phyloP scores from a whole-genome alignment of 805 yeast genomes.

The Lipomyces yamanashiensis region DNA sequence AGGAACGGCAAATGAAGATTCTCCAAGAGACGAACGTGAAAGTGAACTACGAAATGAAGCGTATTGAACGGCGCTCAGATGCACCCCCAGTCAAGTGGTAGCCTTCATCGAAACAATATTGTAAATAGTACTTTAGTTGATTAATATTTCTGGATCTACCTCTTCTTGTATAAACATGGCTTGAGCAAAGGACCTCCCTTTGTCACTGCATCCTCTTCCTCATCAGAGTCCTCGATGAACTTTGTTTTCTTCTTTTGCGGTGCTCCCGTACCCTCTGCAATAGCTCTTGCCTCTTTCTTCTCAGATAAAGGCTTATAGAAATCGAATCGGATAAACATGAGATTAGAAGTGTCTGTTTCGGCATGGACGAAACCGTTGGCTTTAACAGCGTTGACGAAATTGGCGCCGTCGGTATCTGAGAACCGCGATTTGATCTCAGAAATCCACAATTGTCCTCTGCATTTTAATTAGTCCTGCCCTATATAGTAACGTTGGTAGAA shows the following conservation, averaged over 20 bases:
- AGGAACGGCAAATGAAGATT: slow-evolving; percentile 30
- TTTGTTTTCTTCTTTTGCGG: slow-evolving; percentile 38
- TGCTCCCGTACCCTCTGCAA: slow-evolving; percentile 53
- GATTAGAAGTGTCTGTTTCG: slow-evolving; percentile 81
- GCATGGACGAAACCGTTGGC: slow-evolving; percentile 84
- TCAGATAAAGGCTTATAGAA: slow-evolving; percentile 72
- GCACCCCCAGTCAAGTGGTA: slow-evolving; percentile 32
- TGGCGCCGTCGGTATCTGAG: slow-evolving; percentile 58
- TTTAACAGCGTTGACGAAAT: slow-evolving; percentile 79
- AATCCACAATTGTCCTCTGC: slow-evolving; percentile 93
- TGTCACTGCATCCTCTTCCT: slow-evolving; percentile 57
- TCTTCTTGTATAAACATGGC: slow-evolving; percentile 94
- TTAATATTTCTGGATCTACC: slow-evolving; percentile 48
- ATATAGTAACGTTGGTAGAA: neutral
- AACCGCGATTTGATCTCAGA: slow-evolving; percentile 96
- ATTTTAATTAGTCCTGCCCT: neutral
- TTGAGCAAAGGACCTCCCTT: slow-evolving; percentile 85
- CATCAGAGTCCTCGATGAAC: slow-evolving; percentile 73
- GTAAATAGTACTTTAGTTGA: neutral
- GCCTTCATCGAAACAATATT: neutral
- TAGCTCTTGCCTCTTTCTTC: slow-evolving; percentile 52
- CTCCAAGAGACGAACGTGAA: slow-evolving; percentile 16
- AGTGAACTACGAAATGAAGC: slow-evolving; percentile 30
- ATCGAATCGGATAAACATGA: slow-evolving; percentile 94
- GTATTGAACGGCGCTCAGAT: slow-evolving; percentile 26